phyloP scores from a whole-genome alignment of 2,329 filamentous ascomycete genomes.

The Colletotrichum cordylinicola region DNA sequence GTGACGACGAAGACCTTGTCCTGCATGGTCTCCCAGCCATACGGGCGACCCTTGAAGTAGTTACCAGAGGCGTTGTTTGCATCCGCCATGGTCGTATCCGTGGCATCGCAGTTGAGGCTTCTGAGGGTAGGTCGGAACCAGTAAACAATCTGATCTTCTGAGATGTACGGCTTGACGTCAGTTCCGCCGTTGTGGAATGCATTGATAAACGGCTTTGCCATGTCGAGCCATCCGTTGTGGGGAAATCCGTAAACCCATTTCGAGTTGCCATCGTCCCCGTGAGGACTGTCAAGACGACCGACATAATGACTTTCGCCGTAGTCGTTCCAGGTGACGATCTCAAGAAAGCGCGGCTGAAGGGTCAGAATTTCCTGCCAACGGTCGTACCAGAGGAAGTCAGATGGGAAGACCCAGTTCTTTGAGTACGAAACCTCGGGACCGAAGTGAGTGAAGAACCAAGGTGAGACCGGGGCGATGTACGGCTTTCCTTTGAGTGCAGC shows the following conservation, averaged over 20 bases:
- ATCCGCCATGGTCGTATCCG: conserved; percentile 52
- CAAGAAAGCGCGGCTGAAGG: conserved; percentile 52
- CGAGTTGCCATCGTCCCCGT: conserved; percentile 47
- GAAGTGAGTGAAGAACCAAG: conserved; percentile 56
- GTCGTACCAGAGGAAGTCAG: conserved; percentile 63
- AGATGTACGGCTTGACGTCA: conserved; percentile 45
- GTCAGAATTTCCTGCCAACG: conserved; percentile 57
- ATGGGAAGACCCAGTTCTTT: conserved; percentile 64
- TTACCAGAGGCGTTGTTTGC: conserved; percentile 53
- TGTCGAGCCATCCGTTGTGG: conserved; percentile 58
- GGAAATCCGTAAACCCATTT: conserved; percentile 53
- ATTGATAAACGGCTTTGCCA: conserved; percentile 58
- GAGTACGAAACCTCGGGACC: conserved; percentile 47
- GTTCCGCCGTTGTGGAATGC: conserved; percentile 54
- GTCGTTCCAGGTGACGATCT: conserved; percentile 52
- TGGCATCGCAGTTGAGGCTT: conserved; percentile 52
- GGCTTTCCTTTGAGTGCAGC: conserved; percentile 43
- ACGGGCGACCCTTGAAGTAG: conserved; percentile 56
- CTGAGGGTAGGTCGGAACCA: conserved; percentile 60
- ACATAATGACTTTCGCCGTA: conserved; percentile 63
- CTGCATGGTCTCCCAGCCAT: conserved; percentile 53
- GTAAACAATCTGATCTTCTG: conserved; percentile 57
- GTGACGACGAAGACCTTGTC: conserved; percentile 60
- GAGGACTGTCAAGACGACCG: conserved; percentile 49
- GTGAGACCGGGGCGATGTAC: conserved; percentile 51